A percentile compares a stretch with the other conserved stretches of the same genome.
phyloP scores from a whole-genome alignment of 208 protist genomes.

The Leishmania aethiopica region DNA sequence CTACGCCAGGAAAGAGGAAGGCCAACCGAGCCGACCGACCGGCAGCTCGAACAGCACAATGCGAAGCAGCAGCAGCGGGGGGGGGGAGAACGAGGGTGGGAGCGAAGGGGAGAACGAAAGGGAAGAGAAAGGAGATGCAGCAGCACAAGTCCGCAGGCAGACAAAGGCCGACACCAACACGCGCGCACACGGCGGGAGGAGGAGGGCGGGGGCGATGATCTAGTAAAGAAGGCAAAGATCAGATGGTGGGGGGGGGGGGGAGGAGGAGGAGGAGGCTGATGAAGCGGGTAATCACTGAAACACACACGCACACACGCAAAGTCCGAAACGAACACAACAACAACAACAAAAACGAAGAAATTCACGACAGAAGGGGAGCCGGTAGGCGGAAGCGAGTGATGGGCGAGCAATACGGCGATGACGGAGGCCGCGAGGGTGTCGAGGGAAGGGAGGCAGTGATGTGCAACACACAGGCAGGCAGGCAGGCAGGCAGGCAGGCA shows the following conservation, averaged over 20 bases:
- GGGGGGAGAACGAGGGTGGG: not conserved
- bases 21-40: too few relatives aligned
- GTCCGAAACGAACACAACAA: not conserved
- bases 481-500: not conserved
- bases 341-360: not conserved
- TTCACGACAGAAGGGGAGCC: not conserved
- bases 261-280: not conserved
- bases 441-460: not conserved
- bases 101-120: not conserved
- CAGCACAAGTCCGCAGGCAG: not conserved
- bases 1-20: too few relatives aligned
- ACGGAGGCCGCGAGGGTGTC: not conserved
- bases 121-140: not conserved
- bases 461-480: not conserved
- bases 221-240: not conserved
- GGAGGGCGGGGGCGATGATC: not conserved
- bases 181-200: not conserved
- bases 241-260: too few relatives aligned
- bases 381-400: not conserved
- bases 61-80: not conserved
- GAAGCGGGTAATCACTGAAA: not conserved
- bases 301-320: not conserved
- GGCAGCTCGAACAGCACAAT: not conserved
- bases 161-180: not conserved
- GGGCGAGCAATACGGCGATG: not conserved